Evolutionary conservation across 352 stramenopile genomes (phyloP).

Genomic region (Phytophthora pini): DNA sequence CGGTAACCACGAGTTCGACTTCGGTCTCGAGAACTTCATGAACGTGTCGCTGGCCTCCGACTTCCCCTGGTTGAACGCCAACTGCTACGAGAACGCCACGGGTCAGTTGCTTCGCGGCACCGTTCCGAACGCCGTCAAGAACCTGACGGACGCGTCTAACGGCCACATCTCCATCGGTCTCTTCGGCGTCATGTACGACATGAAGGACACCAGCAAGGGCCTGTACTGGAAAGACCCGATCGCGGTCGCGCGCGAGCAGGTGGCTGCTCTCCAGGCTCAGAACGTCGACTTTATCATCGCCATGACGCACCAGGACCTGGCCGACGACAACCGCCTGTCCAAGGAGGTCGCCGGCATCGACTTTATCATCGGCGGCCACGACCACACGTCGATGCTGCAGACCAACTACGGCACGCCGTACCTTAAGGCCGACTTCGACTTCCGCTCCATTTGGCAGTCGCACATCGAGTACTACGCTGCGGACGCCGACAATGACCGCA

Average conservation of each 20-base stretch:
- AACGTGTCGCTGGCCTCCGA: conserved; percentile 66
- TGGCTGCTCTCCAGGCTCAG: conserved; percentile 44
- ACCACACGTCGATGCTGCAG: conserved; percentile 79
- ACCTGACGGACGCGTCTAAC: conserved; percentile 43
- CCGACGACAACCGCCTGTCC: conserved; percentile 76
- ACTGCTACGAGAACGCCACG: conserved; percentile 65
- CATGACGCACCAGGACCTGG: conserved; percentile 71
- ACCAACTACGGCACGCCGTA: conserved; percentile 77
- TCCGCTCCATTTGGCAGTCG: conserved; percentile 71
- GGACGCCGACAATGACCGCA: conserved; percentile 31
- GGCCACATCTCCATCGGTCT: conserved; percentile 66
- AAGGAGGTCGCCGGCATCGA: conserved; percentile 69
- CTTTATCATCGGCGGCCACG: conserved; percentile 76
- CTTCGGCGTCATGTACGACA: conserved; percentile 85
- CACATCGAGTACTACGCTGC: conserved; percentile 65
- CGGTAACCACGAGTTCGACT: conserved; percentile 87
- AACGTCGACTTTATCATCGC: conserved; percentile 79
- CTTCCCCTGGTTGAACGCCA: conserved; percentile 81
- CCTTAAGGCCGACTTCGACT: conserved; percentile 77
- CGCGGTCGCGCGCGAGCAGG: conserved; percentile 55
- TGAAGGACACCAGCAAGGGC: conserved; percentile 67
- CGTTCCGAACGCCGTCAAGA: conserved; percentile 54
- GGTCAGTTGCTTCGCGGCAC: conserved; percentile 61
- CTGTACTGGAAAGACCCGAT: conserved; percentile 77
- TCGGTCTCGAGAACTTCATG: conserved; percentile 75